phyloP scores from a whole-genome alignment of 768 basidiomycete genomes.

The Heimioporus sp. region DNA sequence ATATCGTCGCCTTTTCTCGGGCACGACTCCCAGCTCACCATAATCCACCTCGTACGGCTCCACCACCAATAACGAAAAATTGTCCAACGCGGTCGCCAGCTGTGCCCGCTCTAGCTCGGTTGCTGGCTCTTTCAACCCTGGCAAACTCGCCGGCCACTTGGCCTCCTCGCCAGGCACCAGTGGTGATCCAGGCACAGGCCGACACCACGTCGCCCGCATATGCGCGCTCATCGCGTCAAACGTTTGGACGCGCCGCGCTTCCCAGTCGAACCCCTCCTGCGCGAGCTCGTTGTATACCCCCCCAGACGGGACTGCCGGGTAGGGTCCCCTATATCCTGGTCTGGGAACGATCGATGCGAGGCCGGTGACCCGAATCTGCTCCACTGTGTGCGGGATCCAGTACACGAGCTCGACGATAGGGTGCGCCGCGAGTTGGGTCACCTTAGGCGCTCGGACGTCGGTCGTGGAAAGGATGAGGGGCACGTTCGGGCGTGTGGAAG shows the following conservation, averaged over 20 bases:
- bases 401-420: conserved; percentile 57
- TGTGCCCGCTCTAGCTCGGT: conserved; percentile 44
- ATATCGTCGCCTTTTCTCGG: conserved; percentile 59
- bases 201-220: conserved; percentile 72
- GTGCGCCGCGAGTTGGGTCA: conserved; percentile 50
- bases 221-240: conserved; percentile 58
- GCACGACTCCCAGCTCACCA: conserved; percentile 54
- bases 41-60: conserved; percentile 73
- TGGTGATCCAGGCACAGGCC: conserved; percentile 60
- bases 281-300: conserved; percentile 34
- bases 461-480: conserved; percentile 69
- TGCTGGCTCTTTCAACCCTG: conserved; percentile 45
- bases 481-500: conserved; percentile 39
- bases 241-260: conserved; percentile 52
- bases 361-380: conserved; percentile 75
- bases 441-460: conserved; percentile 72
- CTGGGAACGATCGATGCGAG: conserved; percentile 54
- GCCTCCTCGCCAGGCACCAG: conserved; percentile 50
- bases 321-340: conserved; percentile 34
- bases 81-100: conserved; percentile 53
- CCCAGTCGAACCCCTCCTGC: conserved; percentile 52
- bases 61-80: conserved; percentile 71
- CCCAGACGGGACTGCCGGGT: conserved; percentile 13
- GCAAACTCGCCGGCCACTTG: conserved; percentile 55
- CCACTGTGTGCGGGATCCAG: conserved; percentile 66